Evolutionary conservation across 352 stramenopile genomes (phyloP).

Genomic region (Phytophthora sp.): DNA sequence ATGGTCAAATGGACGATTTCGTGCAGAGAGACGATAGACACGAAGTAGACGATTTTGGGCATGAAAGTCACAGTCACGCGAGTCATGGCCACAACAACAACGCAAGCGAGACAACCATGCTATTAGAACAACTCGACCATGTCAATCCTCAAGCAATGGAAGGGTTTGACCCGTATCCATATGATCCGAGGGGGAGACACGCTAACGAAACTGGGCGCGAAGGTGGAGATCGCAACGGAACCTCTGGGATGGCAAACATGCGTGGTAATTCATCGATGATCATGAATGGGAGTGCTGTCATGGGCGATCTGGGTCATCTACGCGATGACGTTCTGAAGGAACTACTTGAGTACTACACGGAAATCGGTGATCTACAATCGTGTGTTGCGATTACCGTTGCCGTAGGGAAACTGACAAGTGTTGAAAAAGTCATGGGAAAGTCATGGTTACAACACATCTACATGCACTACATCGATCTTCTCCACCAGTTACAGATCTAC

Average conservation of each 20-base stretch:
- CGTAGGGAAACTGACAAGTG: conserved; percentile 68
- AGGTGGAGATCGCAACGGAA: conserved; percentile 37
- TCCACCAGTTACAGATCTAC: conserved; percentile 90
- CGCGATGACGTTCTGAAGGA: conserved; percentile 83
- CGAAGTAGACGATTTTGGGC: conserved; percentile 21
- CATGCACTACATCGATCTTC: conserved; percentile 91
- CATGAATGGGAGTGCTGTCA: conserved; percentile 77
- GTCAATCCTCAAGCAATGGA: conserved; percentile 90
- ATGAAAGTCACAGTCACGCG: conserved; percentile 27
- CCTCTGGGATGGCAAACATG: conserved; percentile 34
- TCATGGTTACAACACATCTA: conserved; percentile 90
- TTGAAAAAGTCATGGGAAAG: conserved; percentile 87
- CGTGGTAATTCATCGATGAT: conserved; percentile 62
- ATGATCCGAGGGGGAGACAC: conserved; percentile 47
- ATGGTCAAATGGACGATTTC: conserved; percentile 22
- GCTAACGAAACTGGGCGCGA: conserved; percentile 40
- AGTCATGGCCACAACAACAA: conserved; percentile 37
- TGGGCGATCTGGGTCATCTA: conserved; percentile 76
- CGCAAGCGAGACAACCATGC: conserved; percentile 73
- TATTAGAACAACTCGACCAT: conserved; percentile 85
- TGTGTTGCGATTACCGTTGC: conserved; percentile 81
- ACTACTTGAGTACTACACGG: conserved; percentile 87
- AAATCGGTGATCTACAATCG: conserved; percentile 87
- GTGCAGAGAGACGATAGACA: conserved; percentile 21
- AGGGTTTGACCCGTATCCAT: conserved; percentile 86